A percentile compares a stretch with the other conserved stretches of the same genome.
phyloP scores from a whole-genome alignment of 495 filamentous ascomycete genomes.

The Penicillium pancosmium region DNA sequence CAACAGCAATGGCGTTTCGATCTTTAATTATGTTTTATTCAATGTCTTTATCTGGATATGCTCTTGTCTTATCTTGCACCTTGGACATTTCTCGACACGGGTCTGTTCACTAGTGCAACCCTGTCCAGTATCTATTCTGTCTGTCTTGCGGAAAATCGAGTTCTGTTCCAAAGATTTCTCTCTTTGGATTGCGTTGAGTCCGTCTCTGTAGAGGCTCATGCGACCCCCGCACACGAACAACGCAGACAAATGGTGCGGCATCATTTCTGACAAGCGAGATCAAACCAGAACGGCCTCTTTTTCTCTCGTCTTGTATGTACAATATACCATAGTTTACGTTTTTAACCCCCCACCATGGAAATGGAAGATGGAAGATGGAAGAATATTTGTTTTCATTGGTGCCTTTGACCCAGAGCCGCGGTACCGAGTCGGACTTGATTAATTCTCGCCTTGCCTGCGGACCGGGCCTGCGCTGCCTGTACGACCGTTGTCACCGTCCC shows the following conservation, averaged over 20 bases:
- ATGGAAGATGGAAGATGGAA: no score
- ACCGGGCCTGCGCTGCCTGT: slow-evolving; percentile 4
- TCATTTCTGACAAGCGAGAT: no score
- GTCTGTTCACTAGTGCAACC: background rate
- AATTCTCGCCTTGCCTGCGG: background rate
- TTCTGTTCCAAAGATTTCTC: background rate
- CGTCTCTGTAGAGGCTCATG: background rate
- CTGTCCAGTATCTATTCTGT: background rate
- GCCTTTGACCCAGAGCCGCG: background rate
- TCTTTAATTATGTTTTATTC: slow-evolving; percentile 4
- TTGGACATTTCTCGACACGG: background rate
- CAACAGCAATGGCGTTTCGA: slow-evolving; percentile 16
- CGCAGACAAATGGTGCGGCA: no score
- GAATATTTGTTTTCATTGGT: no score
- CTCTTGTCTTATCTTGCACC: slow-evolving; percentile 3
- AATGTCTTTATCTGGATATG: background rate
- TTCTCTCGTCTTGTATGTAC: no score
- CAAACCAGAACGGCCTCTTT: no score
- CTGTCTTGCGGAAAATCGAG: background rate
- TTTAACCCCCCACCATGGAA: no score
- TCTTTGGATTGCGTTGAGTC: background rate
- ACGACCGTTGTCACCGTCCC: slow-evolving; percentile 17
- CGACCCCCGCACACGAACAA: no score
- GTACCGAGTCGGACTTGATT: background rate
- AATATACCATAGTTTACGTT: no score